These are phyloP conservation scores for Didymella pomorum DNA, from an alignment of 2,329 filamentous ascomycete species.

Conservation along the genomic window DNA sequence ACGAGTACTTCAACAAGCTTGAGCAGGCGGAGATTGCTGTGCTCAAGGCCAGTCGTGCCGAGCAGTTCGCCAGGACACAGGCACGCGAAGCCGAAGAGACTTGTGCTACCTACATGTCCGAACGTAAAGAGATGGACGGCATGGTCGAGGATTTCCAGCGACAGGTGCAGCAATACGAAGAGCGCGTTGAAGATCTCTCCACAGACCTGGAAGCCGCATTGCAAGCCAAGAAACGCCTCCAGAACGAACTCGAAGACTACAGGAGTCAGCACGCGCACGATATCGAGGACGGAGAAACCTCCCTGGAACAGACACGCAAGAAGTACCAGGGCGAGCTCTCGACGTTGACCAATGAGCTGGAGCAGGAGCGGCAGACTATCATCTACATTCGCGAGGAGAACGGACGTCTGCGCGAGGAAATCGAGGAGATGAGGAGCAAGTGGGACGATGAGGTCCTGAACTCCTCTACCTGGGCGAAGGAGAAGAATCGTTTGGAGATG, in stretches of 20 bases:
- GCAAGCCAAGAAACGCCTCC: conserved; percentile 90
- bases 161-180: conserved; percentile 87
- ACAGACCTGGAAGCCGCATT: conserved; percentile 86
- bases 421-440: conserved; percentile 92
- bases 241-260: conserved; percentile 98
- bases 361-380: conserved; percentile 90
- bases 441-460: conserved; percentile 99
- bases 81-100: conserved; percentile 90
- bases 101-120: conserved; percentile 87
- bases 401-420: conserved; percentile 87
- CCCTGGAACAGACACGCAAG: conserved; percentile 94
- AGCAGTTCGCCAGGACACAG: conserved; percentile 92
- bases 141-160: conserved; percentile 89
- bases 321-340: conserved; percentile 97
- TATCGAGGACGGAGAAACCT: conserved; percentile 94
- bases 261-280: conserved; percentile 93
- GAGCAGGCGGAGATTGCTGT: conserved; percentile 97
- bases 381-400: conserved; percentile 86
- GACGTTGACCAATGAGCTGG: conserved; percentile 87
- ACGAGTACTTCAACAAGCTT: conserved; percentile 96
- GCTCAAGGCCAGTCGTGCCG: conserved; percentile 87
- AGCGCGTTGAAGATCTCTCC: conserved; percentile 87
- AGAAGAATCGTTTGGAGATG: conserved; percentile 90
- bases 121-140: conserved; percentile 88
- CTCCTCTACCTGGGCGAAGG: conserved; percentile 97